Conservation (phyloP, 2,329 filamentous ascomycete species). For the Lecanicillium sp. region DNA sequence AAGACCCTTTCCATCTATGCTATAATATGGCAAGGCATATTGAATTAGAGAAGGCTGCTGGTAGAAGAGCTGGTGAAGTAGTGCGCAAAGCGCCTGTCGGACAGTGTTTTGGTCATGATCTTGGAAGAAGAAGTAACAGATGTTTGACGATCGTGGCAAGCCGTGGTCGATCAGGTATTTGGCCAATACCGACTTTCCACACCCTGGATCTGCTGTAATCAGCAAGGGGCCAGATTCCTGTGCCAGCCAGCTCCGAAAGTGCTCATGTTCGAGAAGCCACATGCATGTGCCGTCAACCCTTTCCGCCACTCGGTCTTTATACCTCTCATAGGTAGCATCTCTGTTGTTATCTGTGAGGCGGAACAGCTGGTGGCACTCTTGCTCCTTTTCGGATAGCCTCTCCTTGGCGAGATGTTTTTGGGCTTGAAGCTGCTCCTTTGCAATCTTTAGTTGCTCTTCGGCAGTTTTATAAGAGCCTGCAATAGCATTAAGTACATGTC, state of each 20-base stretch:
- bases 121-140: slow-evolving; percentile 38
- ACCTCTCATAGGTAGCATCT: slow-evolving; percentile 19
- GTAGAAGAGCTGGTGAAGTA: slow-evolving; percentile 31
- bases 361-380: slow-evolving; percentile 13
- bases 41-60: slow-evolving; percentile 20
- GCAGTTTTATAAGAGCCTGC: too few relatives aligned
- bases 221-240: slow-evolving; percentile 20
- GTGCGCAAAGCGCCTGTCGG: slow-evolving; percentile 27
- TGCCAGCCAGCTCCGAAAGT: slow-evolving; percentile 21
- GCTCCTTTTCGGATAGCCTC: too few relatives aligned
- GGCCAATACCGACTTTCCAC: slow-evolving; percentile 29
- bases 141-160: slow-evolving; percentile 15
- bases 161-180: slow-evolving; percentile 22
- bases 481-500: too few relatives aligned
- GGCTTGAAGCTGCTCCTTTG: too few relatives aligned
- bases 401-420: too few relatives aligned
- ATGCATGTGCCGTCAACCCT: slow-evolving; percentile 19
- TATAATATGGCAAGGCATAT: slow-evolving; percentile 21
- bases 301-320: slow-evolving; percentile 19
- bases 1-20: slow-evolving; percentile 18
- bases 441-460: too few relatives aligned
- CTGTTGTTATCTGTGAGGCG: slow-evolving; percentile 5
- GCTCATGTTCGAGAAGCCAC: slow-evolving; percentile 23
- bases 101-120: slow-evolving; percentile 27
- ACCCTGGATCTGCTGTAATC: slow-evolving; percentile 31